Evolutionary conservation across 495 filamentous ascomycete species (phyloP).

Genomic region (Daldinia decipiens): DNA sequence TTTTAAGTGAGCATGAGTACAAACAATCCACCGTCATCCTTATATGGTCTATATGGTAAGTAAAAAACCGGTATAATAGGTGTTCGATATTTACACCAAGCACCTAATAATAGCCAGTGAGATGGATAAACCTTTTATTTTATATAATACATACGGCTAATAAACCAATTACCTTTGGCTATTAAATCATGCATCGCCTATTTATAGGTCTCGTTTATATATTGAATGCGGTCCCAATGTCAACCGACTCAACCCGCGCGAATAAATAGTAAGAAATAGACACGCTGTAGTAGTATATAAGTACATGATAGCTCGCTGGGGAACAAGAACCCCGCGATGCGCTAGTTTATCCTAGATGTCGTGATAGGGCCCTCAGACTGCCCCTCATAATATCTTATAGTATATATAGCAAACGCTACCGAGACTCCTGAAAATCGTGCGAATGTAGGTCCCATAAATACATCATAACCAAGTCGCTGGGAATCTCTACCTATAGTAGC

Average conservation of each 20-base stretch:
- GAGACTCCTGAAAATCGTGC: conserved; percentile 28
- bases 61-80: too few species aligned
- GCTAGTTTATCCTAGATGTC: conserved; percentile 3
- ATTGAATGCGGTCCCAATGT: neutral
- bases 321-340: neutral
- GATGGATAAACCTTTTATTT: neutral
- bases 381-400: conserved; percentile 32
- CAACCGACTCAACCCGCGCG: conserved; percentile 2
- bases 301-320: conserved; percentile 6
- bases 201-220: too few species aligned
- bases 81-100: too few species aligned
- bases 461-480: conserved; percentile 8
- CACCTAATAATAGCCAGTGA: neutral
- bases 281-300: conserved; percentile 11
- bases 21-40: too few species aligned
- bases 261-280: neutral
- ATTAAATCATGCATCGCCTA: neutral
- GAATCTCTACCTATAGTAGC: neutral
- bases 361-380: conserved; percentile 8
- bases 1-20: too few species aligned
- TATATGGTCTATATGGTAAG: too few species aligned
- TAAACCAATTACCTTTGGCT: neutral
- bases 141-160: neutral
- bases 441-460: conserved; percentile 26
- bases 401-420: conserved; percentile 30